Evolutionary conservation across 2,329 filamentous ascomycete species (phyloP).

Genomic region (Teratosphaeria zuluensis): DNA sequence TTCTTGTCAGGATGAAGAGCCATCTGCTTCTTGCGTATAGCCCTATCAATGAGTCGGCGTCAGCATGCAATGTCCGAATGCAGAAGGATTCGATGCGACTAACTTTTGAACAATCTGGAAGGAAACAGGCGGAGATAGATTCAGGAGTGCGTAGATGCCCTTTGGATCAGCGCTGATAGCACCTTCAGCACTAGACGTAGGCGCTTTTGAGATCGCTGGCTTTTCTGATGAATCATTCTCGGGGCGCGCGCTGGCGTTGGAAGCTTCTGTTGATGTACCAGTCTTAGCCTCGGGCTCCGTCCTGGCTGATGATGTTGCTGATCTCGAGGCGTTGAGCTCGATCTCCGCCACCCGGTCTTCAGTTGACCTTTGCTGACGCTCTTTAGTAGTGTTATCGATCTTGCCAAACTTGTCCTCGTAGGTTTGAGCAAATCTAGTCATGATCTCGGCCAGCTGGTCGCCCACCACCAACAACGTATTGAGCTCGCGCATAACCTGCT

Average conservation of each 20-base stretch:
- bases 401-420: constrained; percentile 1
- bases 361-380: too few relatives aligned
- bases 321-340: not conserved
- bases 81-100: not conserved
- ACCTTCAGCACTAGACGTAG: not conserved
- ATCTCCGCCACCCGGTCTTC: not conserved
- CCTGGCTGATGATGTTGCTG: not conserved
- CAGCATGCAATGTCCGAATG: not conserved
- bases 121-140: not conserved
- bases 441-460: constrained; percentile 8
- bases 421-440: not conserved
- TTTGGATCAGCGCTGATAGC: not conserved
- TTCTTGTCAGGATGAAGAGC: constrained; percentile 9
- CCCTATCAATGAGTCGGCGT: constrained; percentile 2
- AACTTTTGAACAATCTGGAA: not conserved
- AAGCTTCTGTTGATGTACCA: not conserved
- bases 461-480: constrained; percentile 7
- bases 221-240: not conserved
- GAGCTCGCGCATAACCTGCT: constrained; percentile 9
- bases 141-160: not conserved
- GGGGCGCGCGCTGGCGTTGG: not conserved
- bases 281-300: not conserved
- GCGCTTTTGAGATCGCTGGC: not conserved
- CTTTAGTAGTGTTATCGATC: not conserved
- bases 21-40: constrained; percentile 3